These are phyloP conservation scores for Sphaerulina musiva DNA, from an alignment of 2,329 filamentous ascomycete genomes.

Conservation along the genomic window DNA sequence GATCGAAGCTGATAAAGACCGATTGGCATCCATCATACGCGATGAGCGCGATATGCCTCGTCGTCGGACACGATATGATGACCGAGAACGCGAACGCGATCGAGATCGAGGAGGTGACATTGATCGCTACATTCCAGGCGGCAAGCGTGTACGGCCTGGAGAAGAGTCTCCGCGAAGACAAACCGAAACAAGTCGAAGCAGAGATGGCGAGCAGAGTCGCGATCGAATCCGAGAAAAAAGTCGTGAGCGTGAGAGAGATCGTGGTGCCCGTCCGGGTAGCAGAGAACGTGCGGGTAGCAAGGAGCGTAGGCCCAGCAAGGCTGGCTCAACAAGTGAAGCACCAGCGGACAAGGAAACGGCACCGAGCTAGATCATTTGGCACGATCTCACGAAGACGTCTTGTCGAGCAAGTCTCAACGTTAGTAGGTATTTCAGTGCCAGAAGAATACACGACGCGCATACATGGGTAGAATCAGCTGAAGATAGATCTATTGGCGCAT, in stretches of 20 bases:
- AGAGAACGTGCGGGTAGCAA: slow-evolving; percentile 2
- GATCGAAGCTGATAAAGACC: slow-evolving; percentile 10
- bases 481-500: neutral
- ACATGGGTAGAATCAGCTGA: neutral
- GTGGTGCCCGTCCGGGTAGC: slow-evolving; percentile 4
- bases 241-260: slow-evolving; percentile 18
- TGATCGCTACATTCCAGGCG: slow-evolving; percentile 34
- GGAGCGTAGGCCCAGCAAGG: slow-evolving; percentile 7
- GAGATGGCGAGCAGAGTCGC: slow-evolving; percentile 19
- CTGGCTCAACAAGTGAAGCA: neutral
- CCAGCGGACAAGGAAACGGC: neutral
- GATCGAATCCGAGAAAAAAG: slow-evolving; percentile 33
- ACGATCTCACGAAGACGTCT: no score
- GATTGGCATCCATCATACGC: slow-evolving; percentile 14
- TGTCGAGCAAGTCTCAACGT: no score
- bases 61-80: slow-evolving; percentile 16
- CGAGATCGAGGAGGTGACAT: slow-evolving; percentile 28
- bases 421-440: no score
- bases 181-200: slow-evolving; percentile 11
- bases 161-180: slow-evolving; percentile 4
- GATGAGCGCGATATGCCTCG: slow-evolving; percentile 15
- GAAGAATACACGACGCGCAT: no score
- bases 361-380: neutral
- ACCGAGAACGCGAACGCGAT: slow-evolving; percentile 30
- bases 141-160: slow-evolving; percentile 15